Conservation (phyloP, 768 basidiomycete genomes). For the Pulveroboletus sp. region DNA sequence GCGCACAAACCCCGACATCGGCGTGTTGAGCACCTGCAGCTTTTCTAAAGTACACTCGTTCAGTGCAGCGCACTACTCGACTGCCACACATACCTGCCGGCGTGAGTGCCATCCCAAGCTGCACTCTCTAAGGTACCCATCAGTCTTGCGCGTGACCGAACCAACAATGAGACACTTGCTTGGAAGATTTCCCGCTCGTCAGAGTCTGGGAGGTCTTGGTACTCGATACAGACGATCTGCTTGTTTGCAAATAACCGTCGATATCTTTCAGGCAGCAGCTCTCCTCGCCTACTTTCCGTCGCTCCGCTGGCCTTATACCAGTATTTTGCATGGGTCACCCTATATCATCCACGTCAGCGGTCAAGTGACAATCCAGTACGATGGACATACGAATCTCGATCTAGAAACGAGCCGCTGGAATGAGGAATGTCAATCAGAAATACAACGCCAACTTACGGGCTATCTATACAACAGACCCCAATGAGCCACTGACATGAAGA, state of each 20-base stretch:
- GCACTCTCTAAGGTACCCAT: conserved; percentile 51
- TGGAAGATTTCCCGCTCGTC: conserved; percentile 71
- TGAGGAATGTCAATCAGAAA: background rate
- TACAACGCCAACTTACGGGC: conserved; percentile 39
- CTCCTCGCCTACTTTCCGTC: conserved; percentile 17
- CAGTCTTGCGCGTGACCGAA: background rate
- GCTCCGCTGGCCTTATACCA: conserved; percentile 40
- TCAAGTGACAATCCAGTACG: too few relatives aligned
- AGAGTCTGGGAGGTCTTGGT: conserved; percentile 49
- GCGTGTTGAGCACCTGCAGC: conserved; percentile 58
- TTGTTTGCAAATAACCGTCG: conserved; percentile 62
- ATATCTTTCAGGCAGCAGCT: conserved; percentile 50
- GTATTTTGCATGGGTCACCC: conserved; percentile 38
- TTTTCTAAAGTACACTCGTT: conserved; percentile 42
- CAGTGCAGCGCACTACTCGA: background rate
- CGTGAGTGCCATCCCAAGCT: conserved; percentile 73
- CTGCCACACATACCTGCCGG: conserved; percentile 46
- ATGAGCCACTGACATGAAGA: conserved; percentile 3
- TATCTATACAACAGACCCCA: conserved; percentile 37
- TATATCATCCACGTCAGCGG: conserved; percentile 4
- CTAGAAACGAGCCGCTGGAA: conserved; percentile 15
- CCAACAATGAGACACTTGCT: conserved; percentile 33
- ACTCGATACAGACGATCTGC: conserved; percentile 80
- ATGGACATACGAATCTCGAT: conserved; percentile 42
- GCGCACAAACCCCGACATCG: conserved; percentile 57